phyloP scores from a whole-genome alignment of 257 asterid species.

The Fraxinus pennsylvanica region DNA sequence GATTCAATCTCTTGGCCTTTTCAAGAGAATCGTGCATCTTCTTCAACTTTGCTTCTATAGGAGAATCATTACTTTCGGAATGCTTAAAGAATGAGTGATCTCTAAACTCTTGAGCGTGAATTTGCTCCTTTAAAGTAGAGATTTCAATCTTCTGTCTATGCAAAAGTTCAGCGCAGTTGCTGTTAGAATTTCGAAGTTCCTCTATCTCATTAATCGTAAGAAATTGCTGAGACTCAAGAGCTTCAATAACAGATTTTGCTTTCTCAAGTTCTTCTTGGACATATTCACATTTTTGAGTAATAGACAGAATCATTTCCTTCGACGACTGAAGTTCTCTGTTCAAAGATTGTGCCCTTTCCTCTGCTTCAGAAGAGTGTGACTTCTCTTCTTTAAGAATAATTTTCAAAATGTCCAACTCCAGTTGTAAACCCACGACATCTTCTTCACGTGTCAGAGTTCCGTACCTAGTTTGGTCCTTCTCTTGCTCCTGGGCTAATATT shows the following conservation, averaged over 20 bases:
- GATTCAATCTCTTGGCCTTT: conserved; percentile 75
- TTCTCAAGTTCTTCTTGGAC: conserved; percentile 59
- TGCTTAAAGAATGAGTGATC: conserved; percentile 39
- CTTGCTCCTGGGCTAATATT: conserved; percentile 31
- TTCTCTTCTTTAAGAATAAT: conserved; percentile 80
- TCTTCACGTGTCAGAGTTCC: conserved; percentile 46
- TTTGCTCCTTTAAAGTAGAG: conserved; percentile 51
- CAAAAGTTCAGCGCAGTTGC: conserved; percentile 44
- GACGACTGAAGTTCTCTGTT: conserved; percentile 60
- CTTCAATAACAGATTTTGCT: conserved; percentile 67
- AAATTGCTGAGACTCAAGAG: conserved; percentile 89
- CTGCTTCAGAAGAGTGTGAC: conserved; percentile 49
- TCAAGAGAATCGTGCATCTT: conserved; percentile 87
- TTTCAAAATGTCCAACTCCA: conserved; percentile 87
- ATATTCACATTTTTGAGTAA: conserved; percentile 51
- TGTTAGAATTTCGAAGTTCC: conserved; percentile 55
- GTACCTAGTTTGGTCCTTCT: conserved; percentile 31
- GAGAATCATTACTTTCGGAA: conserved; percentile 49
- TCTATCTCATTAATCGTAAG: conserved; percentile 67
- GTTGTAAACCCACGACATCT: conserved; percentile 67
- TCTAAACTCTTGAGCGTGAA: conserved; percentile 37
- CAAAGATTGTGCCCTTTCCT: conserved; percentile 52
- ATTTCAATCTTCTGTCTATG: conserved; percentile 62
- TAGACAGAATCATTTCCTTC: conserved; percentile 43
- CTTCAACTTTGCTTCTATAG: conserved; percentile 68